Percentiles rank a stretch among this genome's conserved stretches.
Evolutionary conservation across 176 grass and related monocot genomes (phyloP).

Genomic region (sorghum (Sorghum bicolor)): Sorghum_bicolor_NCBIv3 NC_012870.2:9580501-9581000

Average conservation of each 20-base stretch:
- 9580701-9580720: not conserved
- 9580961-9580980: constrained; percentile 13
- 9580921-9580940: not conserved
- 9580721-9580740: not conserved
- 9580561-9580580: not conserved
- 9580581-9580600: not conserved
- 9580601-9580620: not conserved
- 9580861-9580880: constrained; percentile 1
- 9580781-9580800: not conserved
- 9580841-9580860: not conserved
- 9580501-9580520: not conserved
- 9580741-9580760: not conserved
- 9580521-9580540: not conserved
- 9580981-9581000: not conserved
- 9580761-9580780: constrained; percentile 1
- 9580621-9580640: not conserved
- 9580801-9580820: not conserved
- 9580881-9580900: not conserved
- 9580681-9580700: not conserved
- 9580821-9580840: too few relatives aligned
- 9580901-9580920: not conserved
- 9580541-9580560: not conserved
- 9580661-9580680: constrained; percentile 33
- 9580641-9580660: not conserved
- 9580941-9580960: too few relatives aligned